These are phyloP conservation scores for Lumnitzera littorea DNA, from an alignment of 345 rosid species.

Conservation along the genomic window DNA sequence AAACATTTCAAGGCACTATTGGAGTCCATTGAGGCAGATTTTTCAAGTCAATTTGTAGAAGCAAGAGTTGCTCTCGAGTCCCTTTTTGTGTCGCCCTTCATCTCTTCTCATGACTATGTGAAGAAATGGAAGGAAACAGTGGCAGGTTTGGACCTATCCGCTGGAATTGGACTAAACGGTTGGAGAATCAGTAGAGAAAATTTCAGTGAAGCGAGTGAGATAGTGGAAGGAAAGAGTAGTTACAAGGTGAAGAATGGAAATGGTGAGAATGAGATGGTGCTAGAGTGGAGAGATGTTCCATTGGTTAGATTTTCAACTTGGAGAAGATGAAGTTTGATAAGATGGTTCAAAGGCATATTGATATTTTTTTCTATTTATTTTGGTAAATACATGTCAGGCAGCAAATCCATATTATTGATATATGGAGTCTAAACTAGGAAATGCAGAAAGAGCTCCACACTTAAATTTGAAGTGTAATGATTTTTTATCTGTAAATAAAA, in stretches of 20 bases:
- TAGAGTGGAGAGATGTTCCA: constrained; percentile 34
- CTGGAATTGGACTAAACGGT: constrained; percentile 9
- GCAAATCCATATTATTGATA: no score
- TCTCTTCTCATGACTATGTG: constrained; percentile 28
- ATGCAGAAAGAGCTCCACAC: no score
- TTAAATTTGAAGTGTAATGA: no score
- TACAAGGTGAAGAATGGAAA: constrained; percentile 36
- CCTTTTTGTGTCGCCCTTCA: constrained; percentile 32
- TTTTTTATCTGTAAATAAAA: no score
- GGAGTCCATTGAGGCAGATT: constrained; percentile 31
- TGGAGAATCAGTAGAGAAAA: constrained; percentile 17
- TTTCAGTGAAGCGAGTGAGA: constrained; percentile 33
- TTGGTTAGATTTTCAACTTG: constrained; percentile 33
- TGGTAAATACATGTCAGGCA: no score
- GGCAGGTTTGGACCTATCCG: constrained; percentile 8
- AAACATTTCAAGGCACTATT: constrained; percentile 25
- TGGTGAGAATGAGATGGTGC: constrained; percentile 25
- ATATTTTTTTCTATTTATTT: no score
- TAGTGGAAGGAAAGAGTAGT: constrained; percentile 20
- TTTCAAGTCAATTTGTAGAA: constrained; percentile 19
- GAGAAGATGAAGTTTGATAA: constrained; percentile 12
- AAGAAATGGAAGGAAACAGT: constrained; percentile 29
- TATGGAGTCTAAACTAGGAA: no score
- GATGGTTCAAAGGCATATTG: background rate
- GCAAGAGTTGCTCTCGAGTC: constrained; percentile 41